Evolutionary conservation across 495 filamentous ascomycete species (phyloP).

Genomic region (Achaetomiella virescens): DNA sequence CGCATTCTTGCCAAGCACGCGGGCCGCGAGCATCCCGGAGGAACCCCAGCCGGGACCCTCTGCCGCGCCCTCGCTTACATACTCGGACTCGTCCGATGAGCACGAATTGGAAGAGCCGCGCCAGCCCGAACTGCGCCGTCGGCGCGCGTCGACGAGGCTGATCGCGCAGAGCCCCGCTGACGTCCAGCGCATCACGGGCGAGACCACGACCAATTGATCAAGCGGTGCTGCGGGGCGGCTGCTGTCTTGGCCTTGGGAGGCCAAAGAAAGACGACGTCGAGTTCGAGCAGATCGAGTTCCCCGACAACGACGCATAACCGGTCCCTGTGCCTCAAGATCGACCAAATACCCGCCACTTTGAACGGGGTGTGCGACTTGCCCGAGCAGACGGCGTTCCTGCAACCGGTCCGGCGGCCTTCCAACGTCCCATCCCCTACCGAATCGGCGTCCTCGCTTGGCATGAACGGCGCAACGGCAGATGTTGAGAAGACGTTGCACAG

Average conservation of each 20-base stretch:
- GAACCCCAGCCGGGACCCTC: conserved; percentile 31
- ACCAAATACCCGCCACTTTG: conserved; percentile 64
- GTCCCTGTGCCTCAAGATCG: conserved; percentile 68
- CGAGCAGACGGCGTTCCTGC: conserved; percentile 63
- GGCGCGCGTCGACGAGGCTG: conserved; percentile 74
- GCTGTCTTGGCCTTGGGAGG: conserved; percentile 62
- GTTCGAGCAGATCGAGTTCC: conserved; percentile 56
- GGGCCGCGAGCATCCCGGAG: conserved; percentile 32
- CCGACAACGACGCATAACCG: conserved; percentile 80
- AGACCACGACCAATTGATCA: conserved; percentile 54
- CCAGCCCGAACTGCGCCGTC: conserved; percentile 38
- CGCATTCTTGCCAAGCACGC: conserved; percentile 24
- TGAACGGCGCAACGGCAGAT: conserved; percentile 10
- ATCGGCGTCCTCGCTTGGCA: conserved; percentile 28
- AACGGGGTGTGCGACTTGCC: conserved; percentile 65
- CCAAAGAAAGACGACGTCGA: conserved; percentile 47
- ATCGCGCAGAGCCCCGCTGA: conserved; percentile 71
- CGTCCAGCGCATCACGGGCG: conserved; percentile 62
- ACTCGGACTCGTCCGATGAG: conserved; percentile 43
- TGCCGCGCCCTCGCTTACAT: conserved; percentile 45
- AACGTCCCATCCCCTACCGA: conserved; percentile 35
- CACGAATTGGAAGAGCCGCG: conserved; percentile 34
- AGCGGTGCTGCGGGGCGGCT: conserved; percentile 92
- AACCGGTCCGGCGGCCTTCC: conserved; percentile 37
- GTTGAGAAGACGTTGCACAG: conserved; percentile 24